These are phyloP conservation scores for Danielozyma ontarioensis DNA, from an alignment of 805 yeast genomes.

Conservation along the genomic window DNA sequence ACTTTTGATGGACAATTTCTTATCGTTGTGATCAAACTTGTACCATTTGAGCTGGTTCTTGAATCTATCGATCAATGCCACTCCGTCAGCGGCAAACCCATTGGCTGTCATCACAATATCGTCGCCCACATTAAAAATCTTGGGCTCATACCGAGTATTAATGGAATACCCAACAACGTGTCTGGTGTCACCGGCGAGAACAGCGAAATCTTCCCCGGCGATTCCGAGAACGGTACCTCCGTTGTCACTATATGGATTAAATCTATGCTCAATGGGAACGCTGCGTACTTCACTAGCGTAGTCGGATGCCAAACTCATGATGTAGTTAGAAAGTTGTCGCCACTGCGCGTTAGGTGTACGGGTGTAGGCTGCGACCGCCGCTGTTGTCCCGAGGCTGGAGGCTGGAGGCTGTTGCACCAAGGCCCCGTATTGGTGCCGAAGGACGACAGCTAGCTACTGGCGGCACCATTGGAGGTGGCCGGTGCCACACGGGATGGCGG, in stretches of 20 bases:
- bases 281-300: slow-evolving; percentile 50
- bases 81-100: slow-evolving; percentile 95
- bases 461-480: no score
- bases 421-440: no score
- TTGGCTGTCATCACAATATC: slow-evolving; percentile 83
- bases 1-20: slow-evolving; percentile 58
- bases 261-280: slow-evolving; percentile 82
- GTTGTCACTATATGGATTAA: slow-evolving; percentile 89
- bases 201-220: slow-evolving; percentile 96
- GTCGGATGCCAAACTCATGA: slow-evolving; percentile 52
- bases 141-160: slow-evolving; percentile 88
- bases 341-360: no score
- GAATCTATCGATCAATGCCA: slow-evolving; percentile 74
- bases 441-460: no score
- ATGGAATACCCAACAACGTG: slow-evolving; percentile 91
- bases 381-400: no score
- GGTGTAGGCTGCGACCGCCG: no score
- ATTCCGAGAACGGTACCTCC: slow-evolving; percentile 98
- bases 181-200: slow-evolving; percentile 97
- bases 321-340: not conserved
- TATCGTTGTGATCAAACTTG: slow-evolving; percentile 76
- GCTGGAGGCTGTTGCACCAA: no score
- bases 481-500: no score
- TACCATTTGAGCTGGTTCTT: slow-evolving; percentile 79
- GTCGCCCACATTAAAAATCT: slow-evolving; percentile 86